Base-by-base conservation (phyloP, 2,329 filamentous ascomycete species). In the Cordyceps pruinosa region DNA sequence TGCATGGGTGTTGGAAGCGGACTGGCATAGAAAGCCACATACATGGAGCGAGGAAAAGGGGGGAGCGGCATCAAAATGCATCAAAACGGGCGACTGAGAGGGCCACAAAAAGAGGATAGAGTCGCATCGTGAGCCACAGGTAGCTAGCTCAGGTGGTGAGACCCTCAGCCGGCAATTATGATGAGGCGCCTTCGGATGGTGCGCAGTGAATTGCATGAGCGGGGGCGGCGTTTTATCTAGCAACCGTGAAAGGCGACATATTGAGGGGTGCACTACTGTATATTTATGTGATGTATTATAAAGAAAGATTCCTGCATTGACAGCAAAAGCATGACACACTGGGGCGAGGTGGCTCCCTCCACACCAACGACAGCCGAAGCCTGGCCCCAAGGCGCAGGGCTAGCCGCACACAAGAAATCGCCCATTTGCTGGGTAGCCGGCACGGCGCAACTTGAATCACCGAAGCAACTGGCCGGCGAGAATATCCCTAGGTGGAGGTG, bases 291-390 rank as follows among this genome's bases (percentile, higher is more conserved):
- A 37, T 37, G 35, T 4, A 45, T 45, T 45, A 45, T 25, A 28
- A 45, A 28, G 15, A 3, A n/a, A n/a, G n/a, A n/a, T n/a, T n/a
- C n/a, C n/a, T n/a, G n/a, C n/a, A n/a, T n/a, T n/a, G n/a, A n/a
- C n/a, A n/a, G n/a, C n/a, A n/a, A n/a, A n/a, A n/a, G n/a, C n/a
- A n/a, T n/a, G n/a, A n/a, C n/a, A n/a, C 28, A 32, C 28, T 32
- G 37, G 21, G 7, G n/a, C 17, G 17, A 19, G 37, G 17, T 19
- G 37, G 19, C 12, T 12, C n/a, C 28, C 28, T 21, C 28, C 28
- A 34, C 32, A 28, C 48, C 48, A 39, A 50, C 48, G 48, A 50
- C 34, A 50, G 48, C 48, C 48, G 48, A 50, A 30, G 48, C 17
- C 48, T n/a, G n/a, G 30, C 19, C 26, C 23, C 7, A 5, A n/a